phyloP scores from a whole-genome alignment of 2,329 filamentous ascomycete genomes.

The Xylaria sp. region DNA sequence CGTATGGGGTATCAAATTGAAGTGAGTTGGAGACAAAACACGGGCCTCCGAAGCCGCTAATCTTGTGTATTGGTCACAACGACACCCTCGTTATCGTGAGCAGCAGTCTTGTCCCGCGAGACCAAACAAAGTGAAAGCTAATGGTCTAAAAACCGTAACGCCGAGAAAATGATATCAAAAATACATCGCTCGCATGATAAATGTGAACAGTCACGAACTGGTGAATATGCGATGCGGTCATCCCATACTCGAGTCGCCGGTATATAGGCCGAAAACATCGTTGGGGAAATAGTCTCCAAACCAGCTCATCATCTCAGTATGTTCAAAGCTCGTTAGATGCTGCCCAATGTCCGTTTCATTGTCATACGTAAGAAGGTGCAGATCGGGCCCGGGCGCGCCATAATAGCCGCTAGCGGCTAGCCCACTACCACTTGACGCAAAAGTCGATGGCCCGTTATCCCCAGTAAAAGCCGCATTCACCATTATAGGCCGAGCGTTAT shows the following conservation, averaged over 20 bases:
- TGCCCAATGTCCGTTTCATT: constrained; percentile 45
- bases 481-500: constrained; percentile 7
- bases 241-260: constrained; percentile 35
- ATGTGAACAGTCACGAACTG: neutral
- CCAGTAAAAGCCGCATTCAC: constrained; percentile 18
- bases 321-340: constrained; percentile 42
- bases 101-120: neutral
- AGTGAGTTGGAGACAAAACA: neutral
- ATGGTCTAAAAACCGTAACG: neutral
- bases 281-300: constrained; percentile 43
- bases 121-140: neutral
- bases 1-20: constrained; percentile 22
- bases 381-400: constrained; percentile 33
- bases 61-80: neutral
- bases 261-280: constrained; percentile 40
- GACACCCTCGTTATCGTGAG: neutral
- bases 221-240: neutral
- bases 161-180: neutral
- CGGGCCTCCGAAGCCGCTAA: neutral
- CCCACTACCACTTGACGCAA: constrained; percentile 41
- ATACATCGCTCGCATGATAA: constrained; percentile 13
- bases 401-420: constrained; percentile 41
- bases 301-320: constrained; percentile 45
- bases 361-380: constrained; percentile 43
- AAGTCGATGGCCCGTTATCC: constrained; percentile 38